These are phyloP conservation scores for Skeletonema tropicum DNA, from an alignment of 108 stramenopile genomes.

Conservation along the genomic window DNA sequence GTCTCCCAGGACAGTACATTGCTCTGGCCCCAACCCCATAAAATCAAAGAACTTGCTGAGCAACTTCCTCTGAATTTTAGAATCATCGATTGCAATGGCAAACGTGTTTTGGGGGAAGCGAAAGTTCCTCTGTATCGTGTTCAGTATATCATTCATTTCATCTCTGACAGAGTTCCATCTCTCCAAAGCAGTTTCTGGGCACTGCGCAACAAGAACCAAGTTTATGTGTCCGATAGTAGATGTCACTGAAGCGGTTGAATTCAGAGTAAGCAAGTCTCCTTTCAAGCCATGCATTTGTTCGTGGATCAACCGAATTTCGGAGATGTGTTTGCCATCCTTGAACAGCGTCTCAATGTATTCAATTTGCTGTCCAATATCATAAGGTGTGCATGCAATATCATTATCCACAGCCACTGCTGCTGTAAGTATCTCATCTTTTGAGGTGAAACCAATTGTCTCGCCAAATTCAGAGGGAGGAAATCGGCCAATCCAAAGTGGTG, in stretches of 20 bases:
- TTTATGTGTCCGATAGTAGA: conserved; percentile 20
- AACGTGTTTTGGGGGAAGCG: conserved; percentile 16
- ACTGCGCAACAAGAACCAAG: conserved; percentile 14
- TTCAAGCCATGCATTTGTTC: conserved; percentile 28
- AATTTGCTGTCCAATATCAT: conserved; percentile 11
- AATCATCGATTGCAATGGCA: conserved; percentile 50
- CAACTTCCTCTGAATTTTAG: conserved; percentile 40
- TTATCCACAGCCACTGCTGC: neutral
- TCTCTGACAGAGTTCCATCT: conserved; percentile 13
- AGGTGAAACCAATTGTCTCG: conserved; percentile 7
- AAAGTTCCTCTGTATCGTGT: conserved; percentile 2
- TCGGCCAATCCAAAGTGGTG: conserved; percentile 32
- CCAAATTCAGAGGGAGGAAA: conserved; percentile 19
- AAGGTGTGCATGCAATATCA: conserved; percentile 7
- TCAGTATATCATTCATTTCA: conserved; percentile 8
- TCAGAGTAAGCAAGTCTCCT: conserved; percentile 21
- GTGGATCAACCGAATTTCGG: conserved; percentile 6
- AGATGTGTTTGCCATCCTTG: neutral
- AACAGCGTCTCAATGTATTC: conserved; percentile 17
- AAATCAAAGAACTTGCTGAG: conserved; percentile 27
- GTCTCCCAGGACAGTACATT: conserved; percentile 36
- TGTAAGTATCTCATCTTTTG: neutral
- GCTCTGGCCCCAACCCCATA: conserved; percentile 25
- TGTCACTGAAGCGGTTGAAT: conserved; percentile 10
- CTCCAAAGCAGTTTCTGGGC: neutral